phyloP scores from a whole-genome alignment of 2,329 filamentous ascomycete species.

The Ophiostoma pallidulum region DNA sequence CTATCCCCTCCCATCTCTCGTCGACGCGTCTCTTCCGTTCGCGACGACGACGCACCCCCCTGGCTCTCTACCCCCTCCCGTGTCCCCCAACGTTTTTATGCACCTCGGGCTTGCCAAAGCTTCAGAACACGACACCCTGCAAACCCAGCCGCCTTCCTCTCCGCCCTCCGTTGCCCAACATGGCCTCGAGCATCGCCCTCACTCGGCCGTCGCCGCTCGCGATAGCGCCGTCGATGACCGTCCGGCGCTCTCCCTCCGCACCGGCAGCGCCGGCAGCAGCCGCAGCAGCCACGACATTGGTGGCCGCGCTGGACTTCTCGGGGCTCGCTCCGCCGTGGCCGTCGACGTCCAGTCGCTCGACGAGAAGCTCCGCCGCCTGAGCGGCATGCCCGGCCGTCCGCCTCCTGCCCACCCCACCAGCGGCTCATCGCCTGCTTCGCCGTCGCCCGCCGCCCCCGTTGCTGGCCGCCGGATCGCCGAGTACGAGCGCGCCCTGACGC shows the following conservation, averaged over 20 bases:
- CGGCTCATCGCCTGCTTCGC: neutral
- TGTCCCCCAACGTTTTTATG: constrained; percentile 49
- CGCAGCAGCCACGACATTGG: neutral
- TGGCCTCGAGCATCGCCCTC: constrained; percentile 45
- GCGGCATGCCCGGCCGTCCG: constrained; percentile 18
- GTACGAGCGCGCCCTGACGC: constrained; percentile 50
- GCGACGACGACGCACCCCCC: constrained; percentile 8
- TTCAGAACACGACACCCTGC: constrained; percentile 33
- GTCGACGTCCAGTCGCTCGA: constrained; percentile 37
- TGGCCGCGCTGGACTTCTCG: constrained; percentile 19
- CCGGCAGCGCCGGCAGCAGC: neutral
- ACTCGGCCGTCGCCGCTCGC: constrained; percentile 29
- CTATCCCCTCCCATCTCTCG: neutral
- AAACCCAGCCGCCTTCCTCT: constrained; percentile 24
- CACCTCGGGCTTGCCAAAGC: constrained; percentile 46
- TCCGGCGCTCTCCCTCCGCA: neutral
- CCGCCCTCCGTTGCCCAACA: constrained; percentile 38
- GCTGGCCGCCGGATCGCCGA: constrained; percentile 47
- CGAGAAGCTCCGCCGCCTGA: constrained; percentile 46
- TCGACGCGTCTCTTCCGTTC: constrained; percentile 9
- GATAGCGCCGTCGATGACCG: constrained; percentile 13
- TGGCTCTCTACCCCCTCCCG: neutral
- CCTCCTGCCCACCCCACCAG: too few species aligned
- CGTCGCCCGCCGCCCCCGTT: neutral
- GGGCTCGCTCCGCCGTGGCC: constrained; percentile 15